These are phyloP conservation scores for Auriscalpium orientale DNA, from an alignment of 768 basidiomycete genomes.

Conservation along the genomic window DNA sequence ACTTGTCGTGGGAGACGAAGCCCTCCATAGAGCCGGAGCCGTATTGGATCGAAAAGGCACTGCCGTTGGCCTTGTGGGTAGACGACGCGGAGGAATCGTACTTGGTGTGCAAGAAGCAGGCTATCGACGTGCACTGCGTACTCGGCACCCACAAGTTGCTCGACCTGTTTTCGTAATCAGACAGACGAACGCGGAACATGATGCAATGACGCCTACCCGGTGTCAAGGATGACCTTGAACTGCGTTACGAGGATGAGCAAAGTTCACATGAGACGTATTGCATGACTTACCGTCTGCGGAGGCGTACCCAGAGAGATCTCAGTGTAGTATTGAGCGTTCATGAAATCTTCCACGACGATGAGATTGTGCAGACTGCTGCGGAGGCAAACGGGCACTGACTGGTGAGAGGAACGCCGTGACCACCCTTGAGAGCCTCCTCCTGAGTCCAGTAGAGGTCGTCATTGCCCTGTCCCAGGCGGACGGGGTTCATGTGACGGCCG, in stretches of 20 bases:
- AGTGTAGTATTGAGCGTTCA: constrained; percentile 96
- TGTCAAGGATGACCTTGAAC: constrained; percentile 96
- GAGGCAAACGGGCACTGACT: constrained; percentile 45
- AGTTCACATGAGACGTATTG: not conserved
- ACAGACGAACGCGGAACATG: not conserved
- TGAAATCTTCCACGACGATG: constrained; percentile 57
- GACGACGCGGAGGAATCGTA: constrained; percentile 77
- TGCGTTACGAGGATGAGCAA: constrained; percentile 20
- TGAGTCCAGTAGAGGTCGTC: constrained; percentile 79
- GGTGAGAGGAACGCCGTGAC: constrained; percentile 81
- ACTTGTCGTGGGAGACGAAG: constrained; percentile 77
- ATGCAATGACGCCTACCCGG: constrained; percentile 44
- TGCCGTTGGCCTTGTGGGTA: constrained; percentile 85
- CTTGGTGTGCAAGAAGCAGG: constrained; percentile 91
- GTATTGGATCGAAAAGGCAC: constrained; percentile 85
- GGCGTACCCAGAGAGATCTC: constrained; percentile 82
- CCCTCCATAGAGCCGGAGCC: constrained; percentile 97
- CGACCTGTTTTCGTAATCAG: constrained; percentile 39
- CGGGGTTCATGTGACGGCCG: constrained; percentile 52
- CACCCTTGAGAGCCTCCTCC: constrained; percentile 57
- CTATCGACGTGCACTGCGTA: constrained; percentile 72
- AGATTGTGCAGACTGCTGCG: not conserved
- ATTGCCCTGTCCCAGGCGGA: constrained; percentile 26
- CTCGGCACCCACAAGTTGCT: constrained; percentile 96
- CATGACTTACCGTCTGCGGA: constrained; percentile 58